phyloP scores from a whole-genome alignment of 768 basidiomycete species.

The Boletus fagicola region DNA sequence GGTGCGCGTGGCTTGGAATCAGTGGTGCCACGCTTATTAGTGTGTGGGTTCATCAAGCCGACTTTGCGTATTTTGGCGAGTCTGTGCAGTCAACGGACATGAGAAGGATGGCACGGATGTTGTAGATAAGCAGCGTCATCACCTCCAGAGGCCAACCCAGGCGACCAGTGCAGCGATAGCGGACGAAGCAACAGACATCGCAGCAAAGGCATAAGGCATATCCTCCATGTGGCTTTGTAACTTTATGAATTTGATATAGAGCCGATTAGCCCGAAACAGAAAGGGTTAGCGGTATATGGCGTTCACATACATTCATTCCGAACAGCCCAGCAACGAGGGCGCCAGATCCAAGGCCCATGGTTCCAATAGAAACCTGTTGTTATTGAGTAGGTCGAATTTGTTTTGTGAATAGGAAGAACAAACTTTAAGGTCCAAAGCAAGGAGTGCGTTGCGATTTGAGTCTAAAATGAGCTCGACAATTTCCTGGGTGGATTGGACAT shows the following conservation, averaged over 20 bases:
- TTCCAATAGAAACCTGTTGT: conserved; percentile 82
- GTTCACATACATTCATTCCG: conserved; percentile 88
- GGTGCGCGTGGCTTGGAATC: conserved; percentile 22
- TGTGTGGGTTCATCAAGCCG: conserved; percentile 36
- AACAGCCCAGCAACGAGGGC: conserved; percentile 89
- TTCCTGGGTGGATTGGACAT: conserved; percentile 97
- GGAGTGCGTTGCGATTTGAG: conserved; percentile 88
- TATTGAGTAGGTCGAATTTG: conserved; percentile 1
- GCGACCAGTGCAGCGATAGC: conserved; percentile 59
- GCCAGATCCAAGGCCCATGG: conserved; percentile 88
- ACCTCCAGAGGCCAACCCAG: conserved; percentile 66
- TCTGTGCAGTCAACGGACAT: conserved; percentile 20
- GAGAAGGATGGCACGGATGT: conserved; percentile 12
- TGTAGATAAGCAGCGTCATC: conserved; percentile 15
- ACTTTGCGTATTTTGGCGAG: conserved; percentile 48
- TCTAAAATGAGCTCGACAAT: conserved; percentile 96
- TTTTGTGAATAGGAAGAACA: conserved; percentile 7
- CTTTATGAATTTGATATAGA: conserved; percentile 40
- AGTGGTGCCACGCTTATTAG: conserved; percentile 10
- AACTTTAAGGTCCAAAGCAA: conserved; percentile 89
- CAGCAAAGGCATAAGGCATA: conserved; percentile 71
- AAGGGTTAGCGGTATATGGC: conserved; percentile 8
- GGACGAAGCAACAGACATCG: conserved; percentile 58
- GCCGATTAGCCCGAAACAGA: conserved; percentile 24
- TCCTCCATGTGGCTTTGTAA: conserved; percentile 72